Conservation (phyloP, 148 eudicot genomes). For the Persicaria maculosa region DNA sequence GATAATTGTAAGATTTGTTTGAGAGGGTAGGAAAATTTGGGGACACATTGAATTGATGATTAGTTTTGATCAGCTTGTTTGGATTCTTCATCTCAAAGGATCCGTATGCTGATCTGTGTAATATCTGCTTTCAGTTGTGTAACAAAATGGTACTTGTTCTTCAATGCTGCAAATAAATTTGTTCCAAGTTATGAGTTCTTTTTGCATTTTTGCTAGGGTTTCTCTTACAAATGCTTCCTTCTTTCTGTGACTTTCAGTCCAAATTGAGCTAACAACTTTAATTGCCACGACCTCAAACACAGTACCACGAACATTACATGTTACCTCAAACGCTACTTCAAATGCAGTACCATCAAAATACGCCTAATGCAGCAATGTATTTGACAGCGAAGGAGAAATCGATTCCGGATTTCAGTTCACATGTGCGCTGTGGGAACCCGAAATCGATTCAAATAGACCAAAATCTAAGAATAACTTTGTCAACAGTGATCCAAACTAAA, state of each 20-base stretch:
- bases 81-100: conserved; percentile 7
- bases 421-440: no score
- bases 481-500: no score
- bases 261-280: no score
- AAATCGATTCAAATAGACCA: no score
- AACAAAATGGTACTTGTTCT: conserved; percentile 6
- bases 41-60: neutral
- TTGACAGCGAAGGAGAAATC: no score
- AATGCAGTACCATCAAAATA: no score
- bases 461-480: no score
- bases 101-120: conserved; percentile 2
- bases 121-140: conserved; percentile 2
- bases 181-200: neutral
- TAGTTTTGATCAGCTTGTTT: conserved; percentile 5
- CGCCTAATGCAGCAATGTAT: no score
- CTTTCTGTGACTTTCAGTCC: neutral
- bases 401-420: no score
- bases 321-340: no score
- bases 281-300: no score
- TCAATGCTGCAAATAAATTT: neutral
- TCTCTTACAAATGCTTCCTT: neutral
- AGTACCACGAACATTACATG: no score
- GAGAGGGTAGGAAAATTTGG: neutral
- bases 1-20: conserved; percentile 5
- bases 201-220: neutral